Percentiles rank a stretch among this genome's conserved stretches.
Evolutionary conservation across 805 yeast genomes (phyloP).

Genomic region (Candida broadrunensis): DNA sequence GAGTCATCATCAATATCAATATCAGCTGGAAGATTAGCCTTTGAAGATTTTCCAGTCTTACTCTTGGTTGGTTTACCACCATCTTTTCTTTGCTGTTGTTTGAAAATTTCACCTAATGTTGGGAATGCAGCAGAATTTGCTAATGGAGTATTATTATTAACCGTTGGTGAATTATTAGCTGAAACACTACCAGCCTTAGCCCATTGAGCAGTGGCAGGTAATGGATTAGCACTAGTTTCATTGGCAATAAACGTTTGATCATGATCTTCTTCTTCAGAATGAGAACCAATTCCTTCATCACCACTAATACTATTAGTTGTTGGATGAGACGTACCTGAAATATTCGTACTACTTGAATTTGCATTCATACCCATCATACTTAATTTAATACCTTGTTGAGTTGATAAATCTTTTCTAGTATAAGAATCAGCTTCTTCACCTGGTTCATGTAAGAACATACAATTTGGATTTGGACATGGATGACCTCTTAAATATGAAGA

Average conservation of each 20-base stretch:
- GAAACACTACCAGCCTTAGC: conserved; percentile 25
- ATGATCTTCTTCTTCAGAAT: conserved; percentile 5
- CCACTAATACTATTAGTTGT: conserved; percentile 12
- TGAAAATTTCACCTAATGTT: conserved; percentile 48
- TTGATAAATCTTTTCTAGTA: conserved; percentile 82
- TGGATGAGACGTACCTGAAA: conserved; percentile 11
- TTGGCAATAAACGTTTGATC: not conserved
- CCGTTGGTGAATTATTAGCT: conserved; percentile 35
- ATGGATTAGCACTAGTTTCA: conserved; percentile 38
- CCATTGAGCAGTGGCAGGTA: conserved; percentile 77
- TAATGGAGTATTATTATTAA: conserved; percentile 30
- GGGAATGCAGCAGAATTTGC: conserved; percentile 58
- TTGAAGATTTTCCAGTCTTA: conserved; percentile 26
- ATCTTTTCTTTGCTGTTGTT: conserved; percentile 24
- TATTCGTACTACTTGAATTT: conserved; percentile 8
- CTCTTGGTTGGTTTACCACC: conserved; percentile 3
- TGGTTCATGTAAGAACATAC: conserved; percentile 99
- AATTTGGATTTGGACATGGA: conserved; percentile 96
- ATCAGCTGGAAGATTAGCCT: conserved; percentile 44
- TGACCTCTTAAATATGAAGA: conserved; percentile 94
- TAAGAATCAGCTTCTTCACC: conserved; percentile 99
- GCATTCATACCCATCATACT: conserved; percentile 37
- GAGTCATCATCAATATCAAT: conserved; percentile 45
- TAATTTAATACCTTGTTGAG: conserved; percentile 67
- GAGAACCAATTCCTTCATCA: conserved; percentile 13